These are phyloP conservation scores for Raphanus raphanistrum DNA, from an alignment of 345 rosid genomes.

Conservation along the genomic window DNA sequence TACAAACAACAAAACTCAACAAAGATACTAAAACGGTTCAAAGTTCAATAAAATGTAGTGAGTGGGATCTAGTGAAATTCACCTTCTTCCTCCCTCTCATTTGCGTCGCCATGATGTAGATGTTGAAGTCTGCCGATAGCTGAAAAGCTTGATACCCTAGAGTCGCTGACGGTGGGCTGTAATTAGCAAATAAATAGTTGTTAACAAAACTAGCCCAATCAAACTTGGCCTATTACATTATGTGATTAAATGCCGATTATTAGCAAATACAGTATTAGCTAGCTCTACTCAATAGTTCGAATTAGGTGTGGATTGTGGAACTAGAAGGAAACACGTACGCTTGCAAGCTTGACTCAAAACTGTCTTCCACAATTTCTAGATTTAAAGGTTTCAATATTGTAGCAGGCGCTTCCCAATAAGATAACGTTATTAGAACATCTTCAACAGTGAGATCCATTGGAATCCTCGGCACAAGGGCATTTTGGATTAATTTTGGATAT, in stretches of 20 bases:
- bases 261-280: not conserved
- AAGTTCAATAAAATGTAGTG: not conserved
- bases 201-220: not conserved
- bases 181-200: not conserved
- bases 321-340: not conserved
- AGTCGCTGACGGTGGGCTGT: not conserved
- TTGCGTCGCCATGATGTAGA: not conserved
- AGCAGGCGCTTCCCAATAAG: not conserved
- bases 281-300: not conserved
- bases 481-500: too few species aligned
- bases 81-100: not conserved
- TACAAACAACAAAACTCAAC: not conserved
- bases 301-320: not conserved
- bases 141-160: not conserved
- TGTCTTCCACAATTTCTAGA: not conserved
- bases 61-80: not conserved
- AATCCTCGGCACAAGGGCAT: too few species aligned
- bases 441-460: too few species aligned
- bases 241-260: not conserved
- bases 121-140: not conserved
- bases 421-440: too few species aligned
- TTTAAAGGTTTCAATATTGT: not conserved
- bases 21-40: not conserved
- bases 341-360: not conserved
- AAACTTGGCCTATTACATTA: not conserved